Evolutionary conservation across 2,329 filamentous ascomycete genomes (phyloP).

Genomic region (Verticillium dahliae): DNA sequence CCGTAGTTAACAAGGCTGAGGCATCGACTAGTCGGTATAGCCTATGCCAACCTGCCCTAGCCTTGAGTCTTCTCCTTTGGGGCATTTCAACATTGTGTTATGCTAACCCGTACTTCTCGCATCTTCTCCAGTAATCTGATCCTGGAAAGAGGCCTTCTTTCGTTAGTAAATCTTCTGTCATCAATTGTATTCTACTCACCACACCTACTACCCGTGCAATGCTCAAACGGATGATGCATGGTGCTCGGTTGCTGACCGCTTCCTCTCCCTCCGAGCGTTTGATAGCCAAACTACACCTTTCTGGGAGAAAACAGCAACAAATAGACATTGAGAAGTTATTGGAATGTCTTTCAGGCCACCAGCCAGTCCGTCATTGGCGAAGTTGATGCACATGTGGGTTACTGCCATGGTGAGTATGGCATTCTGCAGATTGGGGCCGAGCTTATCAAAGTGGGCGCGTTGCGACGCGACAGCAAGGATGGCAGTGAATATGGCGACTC

Average conservation of each 20-base stretch:
- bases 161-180: no score
- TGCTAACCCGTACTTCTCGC: no score
- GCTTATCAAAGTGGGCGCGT: neutral
- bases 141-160: no score
- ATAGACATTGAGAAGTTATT: neutral
- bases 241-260: neutral
- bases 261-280: neutral
- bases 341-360: neutral
- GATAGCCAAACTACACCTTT: neutral
- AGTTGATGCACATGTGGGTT: neutral
- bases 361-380: neutral
- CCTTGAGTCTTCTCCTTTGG: no score
- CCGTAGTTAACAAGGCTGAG: no score
- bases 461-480: neutral
- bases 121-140: no score
- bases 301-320: neutral
- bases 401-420: neutral
- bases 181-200: no score
- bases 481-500: neutral
- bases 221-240: neutral
- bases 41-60: no score
- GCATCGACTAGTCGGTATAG: no score
- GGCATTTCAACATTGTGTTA: no score
- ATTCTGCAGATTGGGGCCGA: neutral
- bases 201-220: no score